These are phyloP conservation scores for Fusarium sp. DNA, from an alignment of 2,329 filamentous ascomycete species.

Conservation along the genomic window DNA sequence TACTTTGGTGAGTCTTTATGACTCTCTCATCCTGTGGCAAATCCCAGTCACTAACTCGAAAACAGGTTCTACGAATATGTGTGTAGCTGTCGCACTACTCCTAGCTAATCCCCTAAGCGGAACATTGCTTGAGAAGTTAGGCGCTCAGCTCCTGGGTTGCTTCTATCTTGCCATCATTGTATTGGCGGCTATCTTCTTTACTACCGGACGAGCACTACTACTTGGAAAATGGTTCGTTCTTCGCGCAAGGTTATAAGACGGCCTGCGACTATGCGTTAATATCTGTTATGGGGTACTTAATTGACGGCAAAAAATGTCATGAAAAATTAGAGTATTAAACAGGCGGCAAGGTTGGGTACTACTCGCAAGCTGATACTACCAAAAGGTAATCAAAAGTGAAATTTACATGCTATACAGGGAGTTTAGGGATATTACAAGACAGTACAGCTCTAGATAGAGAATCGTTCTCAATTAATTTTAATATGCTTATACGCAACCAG, in stretches of 20 bases:
- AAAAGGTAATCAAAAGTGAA: not conserved
- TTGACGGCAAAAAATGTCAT: not conserved
- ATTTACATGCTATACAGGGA: not conserved
- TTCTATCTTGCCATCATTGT: conserved; percentile 59
- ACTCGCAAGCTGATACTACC: fast-evolving
- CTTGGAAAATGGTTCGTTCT: conserved; percentile 6
- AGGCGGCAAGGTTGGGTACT: fast-evolving
- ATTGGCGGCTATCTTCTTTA: conserved; percentile 47
- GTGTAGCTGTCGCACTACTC: conserved; percentile 59
- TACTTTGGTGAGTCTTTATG: conserved; percentile 48
- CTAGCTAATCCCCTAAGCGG: conserved; percentile 60
- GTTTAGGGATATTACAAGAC: too few species aligned
- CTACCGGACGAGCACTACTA: conserved; percentile 33
- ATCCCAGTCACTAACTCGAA: conserved; percentile 28
- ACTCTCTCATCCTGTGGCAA: too few species aligned
- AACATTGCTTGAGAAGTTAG: conserved; percentile 57
- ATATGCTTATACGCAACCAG: not conserved
- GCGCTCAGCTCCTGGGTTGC: conserved; percentile 56
- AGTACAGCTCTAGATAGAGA: not conserved
- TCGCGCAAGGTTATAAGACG: not conserved
- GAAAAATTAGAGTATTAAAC: not conserved
- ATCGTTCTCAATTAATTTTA: not conserved
- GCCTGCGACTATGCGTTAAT: too few species aligned
- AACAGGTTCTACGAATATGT: conserved; percentile 57
- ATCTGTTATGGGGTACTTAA: not conserved